phyloP scores from a whole-genome alignment of 1,284 basidiomycete genomes.

The Trichosporon sp. region DNA sequence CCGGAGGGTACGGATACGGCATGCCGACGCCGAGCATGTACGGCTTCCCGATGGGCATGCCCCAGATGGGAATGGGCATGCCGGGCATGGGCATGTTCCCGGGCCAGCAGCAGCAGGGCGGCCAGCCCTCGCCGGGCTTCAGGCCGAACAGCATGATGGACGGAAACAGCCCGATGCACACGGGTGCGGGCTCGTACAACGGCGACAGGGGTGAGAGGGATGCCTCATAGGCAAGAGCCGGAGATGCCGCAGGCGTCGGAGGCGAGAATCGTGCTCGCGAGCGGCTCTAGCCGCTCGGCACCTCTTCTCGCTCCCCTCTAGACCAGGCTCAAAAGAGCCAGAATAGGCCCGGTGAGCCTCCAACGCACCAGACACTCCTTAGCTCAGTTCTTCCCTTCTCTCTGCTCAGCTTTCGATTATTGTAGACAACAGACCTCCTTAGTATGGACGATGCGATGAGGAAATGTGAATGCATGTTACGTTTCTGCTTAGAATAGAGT shows the following conservation, averaged over 20 bases:
- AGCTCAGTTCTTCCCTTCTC: not conserved
- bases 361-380: not conserved
- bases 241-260: too few species aligned
- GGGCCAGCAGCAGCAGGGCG: not conserved
- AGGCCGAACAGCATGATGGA: not conserved
- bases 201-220: conserved; percentile 27
- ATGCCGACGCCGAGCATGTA: conserved; percentile 33
- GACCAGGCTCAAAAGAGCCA: too few species aligned
- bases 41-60: conserved; percentile 25
- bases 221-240: conserved; percentile 17
- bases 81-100: not conserved
- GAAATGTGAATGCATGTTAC: not conserved
- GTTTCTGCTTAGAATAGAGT: too few species aligned
- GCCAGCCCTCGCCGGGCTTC: conserved; percentile 2
- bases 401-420: not conserved
- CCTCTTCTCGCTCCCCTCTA: too few species aligned
- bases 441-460: not conserved
- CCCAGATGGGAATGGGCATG: conserved; percentile 13
- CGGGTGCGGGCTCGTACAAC: conserved; percentile 5
- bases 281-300: too few species aligned
- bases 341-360: too few species aligned
- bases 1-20: conserved; percentile 24
- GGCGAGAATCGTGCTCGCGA: too few species aligned
- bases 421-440: not conserved
- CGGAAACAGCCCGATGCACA: not conserved